phyloP scores from a whole-genome alignment of 1,284 basidiomycete genomes.

The Cryptococcus floricola region DNA sequence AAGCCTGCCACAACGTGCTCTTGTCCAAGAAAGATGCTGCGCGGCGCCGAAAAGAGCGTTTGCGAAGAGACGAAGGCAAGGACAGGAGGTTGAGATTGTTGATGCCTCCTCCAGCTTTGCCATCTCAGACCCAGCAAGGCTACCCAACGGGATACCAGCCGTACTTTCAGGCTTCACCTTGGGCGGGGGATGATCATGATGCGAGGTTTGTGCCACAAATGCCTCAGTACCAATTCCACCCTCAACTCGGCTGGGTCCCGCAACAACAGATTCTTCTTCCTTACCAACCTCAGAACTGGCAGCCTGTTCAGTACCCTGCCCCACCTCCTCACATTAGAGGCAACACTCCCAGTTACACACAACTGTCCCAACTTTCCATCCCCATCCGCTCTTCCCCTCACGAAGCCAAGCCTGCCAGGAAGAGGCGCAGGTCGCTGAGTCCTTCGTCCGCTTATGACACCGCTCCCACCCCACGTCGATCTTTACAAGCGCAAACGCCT shows the following conservation, averaged over 20 bases:
- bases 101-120: background rate
- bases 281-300: slow-evolving; percentile 1
- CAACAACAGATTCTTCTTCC: slow-evolving; percentile 2
- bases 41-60: background rate
- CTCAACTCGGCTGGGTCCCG: background rate
- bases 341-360: background rate
- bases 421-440: slow-evolving; percentile 4
- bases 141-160: too few species aligned
- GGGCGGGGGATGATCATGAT: too few species aligned
- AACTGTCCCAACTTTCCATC: background rate
- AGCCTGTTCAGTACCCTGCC: background rate
- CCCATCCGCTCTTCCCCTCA: background rate
- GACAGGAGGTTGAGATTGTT: background rate
- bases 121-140: background rate
- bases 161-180: too few species aligned
- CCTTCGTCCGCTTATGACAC: slow-evolving; percentile 8
- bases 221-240: background rate
- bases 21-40: background rate
- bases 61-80: background rate
- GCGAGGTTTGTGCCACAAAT: background rate
- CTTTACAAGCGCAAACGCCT: background rate
- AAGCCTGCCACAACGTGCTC: slow-evolving; percentile 25
- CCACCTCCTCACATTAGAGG: background rate
- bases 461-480: background rate
- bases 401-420: slow-evolving; percentile 2